phyloP scores from a whole-genome alignment of 345 rosid genomes.

The Salix suchowensis region DNA sequence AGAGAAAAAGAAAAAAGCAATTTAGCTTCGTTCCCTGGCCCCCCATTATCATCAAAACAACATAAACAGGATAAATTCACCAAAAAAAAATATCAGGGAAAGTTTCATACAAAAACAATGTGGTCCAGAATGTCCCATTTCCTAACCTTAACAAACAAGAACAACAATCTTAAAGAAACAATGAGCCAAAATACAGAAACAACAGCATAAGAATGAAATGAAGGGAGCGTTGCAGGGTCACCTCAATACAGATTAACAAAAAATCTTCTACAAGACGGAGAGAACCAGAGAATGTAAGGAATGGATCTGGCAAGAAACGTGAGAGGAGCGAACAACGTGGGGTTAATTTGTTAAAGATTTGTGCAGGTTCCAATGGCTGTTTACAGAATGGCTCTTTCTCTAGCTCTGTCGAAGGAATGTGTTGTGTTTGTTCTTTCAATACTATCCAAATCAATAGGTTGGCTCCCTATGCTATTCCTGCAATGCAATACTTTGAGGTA shows the following conservation, averaged over 20 bases:
- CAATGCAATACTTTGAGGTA: background rate
- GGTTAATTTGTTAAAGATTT: background rate
- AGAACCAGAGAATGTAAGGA: slow-evolving; percentile 1
- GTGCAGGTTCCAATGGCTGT: background rate
- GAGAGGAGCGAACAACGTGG: slow-evolving; percentile 14
- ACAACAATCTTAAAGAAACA: background rate
- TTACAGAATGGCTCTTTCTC: slow-evolving; percentile 3
- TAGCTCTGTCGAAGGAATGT: background rate
- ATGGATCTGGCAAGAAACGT: background rate
- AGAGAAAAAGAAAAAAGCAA: background rate
- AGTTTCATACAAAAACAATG: background rate
- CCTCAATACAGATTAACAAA: slow-evolving; percentile 1
- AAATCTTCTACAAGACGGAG: background rate
- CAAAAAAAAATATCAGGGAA: background rate
- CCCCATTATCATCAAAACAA: background rate
- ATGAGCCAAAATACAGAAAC: background rate
- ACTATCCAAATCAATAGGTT: background rate
- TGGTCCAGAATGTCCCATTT: background rate
- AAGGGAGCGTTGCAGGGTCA: slow-evolving; percentile 7
- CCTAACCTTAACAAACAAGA: background rate
- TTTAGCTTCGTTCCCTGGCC: background rate
- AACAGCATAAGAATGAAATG: background rate
- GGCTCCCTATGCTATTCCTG: slow-evolving; percentile 5
- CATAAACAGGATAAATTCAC: background rate
- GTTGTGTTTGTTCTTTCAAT: background rate